phyloP scores from a whole-genome alignment of 73 alveolate genomes.

The Paramecium sexaurelia region DNA sequence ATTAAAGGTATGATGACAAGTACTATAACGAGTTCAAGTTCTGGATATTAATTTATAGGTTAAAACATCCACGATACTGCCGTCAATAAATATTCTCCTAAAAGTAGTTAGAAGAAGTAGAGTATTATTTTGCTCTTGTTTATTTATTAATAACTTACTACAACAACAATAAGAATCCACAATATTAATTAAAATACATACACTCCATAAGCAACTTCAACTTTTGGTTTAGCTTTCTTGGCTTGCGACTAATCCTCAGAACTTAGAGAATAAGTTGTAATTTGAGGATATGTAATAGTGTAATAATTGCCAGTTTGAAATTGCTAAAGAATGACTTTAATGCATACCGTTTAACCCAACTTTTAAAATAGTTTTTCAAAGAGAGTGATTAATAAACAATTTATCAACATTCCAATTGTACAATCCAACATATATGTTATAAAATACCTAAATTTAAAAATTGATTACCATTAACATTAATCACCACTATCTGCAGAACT shows the following conservation, averaged over 20 bases:
- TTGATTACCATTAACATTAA: slow-evolving; percentile 30
- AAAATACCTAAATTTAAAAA: neutral
- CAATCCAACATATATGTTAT: slow-evolving; percentile 54
- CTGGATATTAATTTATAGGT: slow-evolving; percentile 26
- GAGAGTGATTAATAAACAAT: neutral
- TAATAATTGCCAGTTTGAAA: slow-evolving; percentile 52
- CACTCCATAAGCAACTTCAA: slow-evolving; percentile 45
- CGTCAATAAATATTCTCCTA: neutral
- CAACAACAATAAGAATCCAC: slow-evolving; percentile 43
- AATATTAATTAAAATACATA: slow-evolving; percentile 23
- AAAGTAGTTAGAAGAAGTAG: slow-evolving; percentile 10
- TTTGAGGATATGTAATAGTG: neutral
- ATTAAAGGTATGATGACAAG: slow-evolving; percentile 42
- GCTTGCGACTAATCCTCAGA: neutral
- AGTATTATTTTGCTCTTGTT: slow-evolving; percentile 29
- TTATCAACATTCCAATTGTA: neutral
- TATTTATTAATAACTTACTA: neutral
- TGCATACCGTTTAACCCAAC: slow-evolving; percentile 21
- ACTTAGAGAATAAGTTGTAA: slow-evolving; percentile 34
- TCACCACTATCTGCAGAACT: slow-evolving; percentile 22
- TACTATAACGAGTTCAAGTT: neutral
- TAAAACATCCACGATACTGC: slow-evolving; percentile 12
- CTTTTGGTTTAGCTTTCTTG: slow-evolving; percentile 42
- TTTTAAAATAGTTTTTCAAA: slow-evolving; percentile 31
- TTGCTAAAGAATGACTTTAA: neutral